Evolutionary conservation across 164 flowering plant species (phyloP).

Genomic region (Aristolochia contorta): DNA sequence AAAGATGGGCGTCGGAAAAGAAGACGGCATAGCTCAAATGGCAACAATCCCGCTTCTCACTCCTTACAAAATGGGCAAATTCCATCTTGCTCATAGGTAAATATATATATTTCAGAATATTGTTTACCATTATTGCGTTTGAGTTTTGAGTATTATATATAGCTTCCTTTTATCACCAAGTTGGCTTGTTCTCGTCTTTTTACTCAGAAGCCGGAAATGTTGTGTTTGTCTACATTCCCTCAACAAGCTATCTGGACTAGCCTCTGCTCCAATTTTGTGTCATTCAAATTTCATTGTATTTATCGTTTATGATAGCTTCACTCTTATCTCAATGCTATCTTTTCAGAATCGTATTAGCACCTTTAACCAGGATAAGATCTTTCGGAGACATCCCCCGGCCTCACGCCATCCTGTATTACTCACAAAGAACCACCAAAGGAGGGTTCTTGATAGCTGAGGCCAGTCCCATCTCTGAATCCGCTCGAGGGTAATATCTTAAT

Average conservation of each 20-base stretch:
- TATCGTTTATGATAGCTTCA: too few relatives aligned
- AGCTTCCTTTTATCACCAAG: not conserved
- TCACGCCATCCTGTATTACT: conserved; percentile 47
- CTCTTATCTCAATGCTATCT: not conserved
- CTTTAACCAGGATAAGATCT: conserved; percentile 44
- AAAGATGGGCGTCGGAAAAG: not conserved
- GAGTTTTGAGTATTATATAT: too few relatives aligned
- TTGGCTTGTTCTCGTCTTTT: not conserved
- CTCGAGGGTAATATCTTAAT: conserved; percentile 34
- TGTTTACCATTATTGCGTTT: too few relatives aligned
- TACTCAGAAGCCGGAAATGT: too few relatives aligned
- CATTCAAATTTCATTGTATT: too few relatives aligned
- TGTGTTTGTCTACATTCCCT: too few relatives aligned
- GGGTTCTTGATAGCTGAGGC: conserved; percentile 53
- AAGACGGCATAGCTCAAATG: not conserved
- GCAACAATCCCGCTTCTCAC: conserved; percentile 18
- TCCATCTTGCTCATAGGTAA: conserved; percentile 24
- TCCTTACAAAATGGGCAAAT: conserved; percentile 19
- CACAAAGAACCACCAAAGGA: conserved; percentile 45
- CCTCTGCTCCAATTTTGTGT: too few relatives aligned
- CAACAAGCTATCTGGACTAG: too few relatives aligned
- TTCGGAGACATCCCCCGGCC: conserved; percentile 39
- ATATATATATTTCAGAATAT: too few relatives aligned
- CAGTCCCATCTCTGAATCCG: conserved; percentile 41
- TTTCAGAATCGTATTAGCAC: conserved; percentile 46